Evolutionary conservation across 768 basidiomycete species (phyloP).

Genomic region (Hebeloma cylindrosporum): DNA sequence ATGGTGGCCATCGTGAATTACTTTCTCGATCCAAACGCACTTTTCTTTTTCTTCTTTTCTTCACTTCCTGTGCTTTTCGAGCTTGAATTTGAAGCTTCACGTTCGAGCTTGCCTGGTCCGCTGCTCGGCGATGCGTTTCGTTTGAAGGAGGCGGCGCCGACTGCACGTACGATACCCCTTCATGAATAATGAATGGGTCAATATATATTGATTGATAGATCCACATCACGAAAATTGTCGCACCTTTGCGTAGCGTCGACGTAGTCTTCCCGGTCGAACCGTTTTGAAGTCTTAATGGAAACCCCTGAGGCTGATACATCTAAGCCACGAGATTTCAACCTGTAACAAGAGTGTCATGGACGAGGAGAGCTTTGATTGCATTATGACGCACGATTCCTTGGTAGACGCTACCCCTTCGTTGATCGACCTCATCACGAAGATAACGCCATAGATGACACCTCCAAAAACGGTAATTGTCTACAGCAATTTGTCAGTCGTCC

Average conservation of each 20-base stretch:
- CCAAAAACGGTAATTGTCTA: constrained; percentile 51
- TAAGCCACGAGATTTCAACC: constrained; percentile 57
- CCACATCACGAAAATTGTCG: constrained; percentile 11
- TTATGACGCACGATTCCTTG: constrained; percentile 51
- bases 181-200: background rate
- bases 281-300: constrained; percentile 61
- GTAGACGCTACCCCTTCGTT: constrained; percentile 46
- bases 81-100: constrained; percentile 26
- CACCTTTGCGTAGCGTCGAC: constrained; percentile 76
- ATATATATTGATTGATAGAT: background rate
- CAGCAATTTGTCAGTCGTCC: constrained; percentile 17
- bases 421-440: constrained; percentile 38
- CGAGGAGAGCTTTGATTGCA: background rate
- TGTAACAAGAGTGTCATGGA: constrained; percentile 20
- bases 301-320: constrained; percentile 60
- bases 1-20: too few species aligned
- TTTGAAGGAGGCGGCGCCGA: constrained; percentile 46
- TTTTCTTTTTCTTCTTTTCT: constrained; percentile 30
- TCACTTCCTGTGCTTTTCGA: constrained; percentile 21
- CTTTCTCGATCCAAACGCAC: constrained; percentile 13
- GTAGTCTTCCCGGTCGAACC: constrained; percentile 62
- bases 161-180: constrained; percentile 56
- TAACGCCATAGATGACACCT: constrained; percentile 43
- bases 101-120: constrained; percentile 15
- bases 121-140: constrained; percentile 18